Percentiles rank a stretch among this genome's conserved stretches.
Evolutionary conservation across 805 yeast genomes (phyloP).

Genomic region (Schizosaccharomyces japonicus): DNA sequence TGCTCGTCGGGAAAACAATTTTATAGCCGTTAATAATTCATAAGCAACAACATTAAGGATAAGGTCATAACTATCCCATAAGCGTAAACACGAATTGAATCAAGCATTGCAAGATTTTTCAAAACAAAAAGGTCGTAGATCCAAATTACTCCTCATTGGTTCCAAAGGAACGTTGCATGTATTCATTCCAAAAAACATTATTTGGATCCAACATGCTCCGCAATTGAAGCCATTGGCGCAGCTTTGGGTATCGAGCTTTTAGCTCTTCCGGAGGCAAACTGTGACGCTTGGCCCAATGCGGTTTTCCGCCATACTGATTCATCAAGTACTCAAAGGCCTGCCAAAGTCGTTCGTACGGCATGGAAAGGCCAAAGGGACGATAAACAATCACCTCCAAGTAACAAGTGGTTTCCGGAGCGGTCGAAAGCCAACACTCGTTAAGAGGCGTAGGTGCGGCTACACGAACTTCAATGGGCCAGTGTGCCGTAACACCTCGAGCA

Average conservation of each 20-base stretch:
- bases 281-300: slow-evolving; percentile 97
- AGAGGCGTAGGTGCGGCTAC: slow-evolving; percentile 49
- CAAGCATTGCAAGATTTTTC: too few relatives aligned
- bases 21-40: too few relatives aligned
- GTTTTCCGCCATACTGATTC: slow-evolving; percentile 65
- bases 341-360: slow-evolving; percentile 45
- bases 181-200: slow-evolving; percentile 47
- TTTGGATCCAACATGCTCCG: slow-evolving; percentile 56
- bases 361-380: slow-evolving; percentile 67
- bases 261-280: slow-evolving; percentile 49
- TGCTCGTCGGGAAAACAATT: too few relatives aligned
- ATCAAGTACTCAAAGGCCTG: slow-evolving; percentile 57
- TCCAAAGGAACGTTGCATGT: not conserved
- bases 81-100: too few relatives aligned
- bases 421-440: slow-evolving; percentile 7
- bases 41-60: too few relatives aligned
- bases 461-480: slow-evolving; percentile 86
- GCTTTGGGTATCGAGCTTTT: slow-evolving; percentile 60
- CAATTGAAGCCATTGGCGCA: slow-evolving; percentile 34
- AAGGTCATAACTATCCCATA: too few relatives aligned
- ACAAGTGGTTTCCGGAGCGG: slow-evolving; percentile 8
- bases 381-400: slow-evolving; percentile 88
- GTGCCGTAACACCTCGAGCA: slow-evolving; percentile 52
- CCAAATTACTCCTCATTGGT: too few relatives aligned
- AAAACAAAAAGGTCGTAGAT: too few relatives aligned